Base-by-base conservation (phyloP, 768 basidiomycete genomes). In the Termitomyces bulborhizus region DNA sequence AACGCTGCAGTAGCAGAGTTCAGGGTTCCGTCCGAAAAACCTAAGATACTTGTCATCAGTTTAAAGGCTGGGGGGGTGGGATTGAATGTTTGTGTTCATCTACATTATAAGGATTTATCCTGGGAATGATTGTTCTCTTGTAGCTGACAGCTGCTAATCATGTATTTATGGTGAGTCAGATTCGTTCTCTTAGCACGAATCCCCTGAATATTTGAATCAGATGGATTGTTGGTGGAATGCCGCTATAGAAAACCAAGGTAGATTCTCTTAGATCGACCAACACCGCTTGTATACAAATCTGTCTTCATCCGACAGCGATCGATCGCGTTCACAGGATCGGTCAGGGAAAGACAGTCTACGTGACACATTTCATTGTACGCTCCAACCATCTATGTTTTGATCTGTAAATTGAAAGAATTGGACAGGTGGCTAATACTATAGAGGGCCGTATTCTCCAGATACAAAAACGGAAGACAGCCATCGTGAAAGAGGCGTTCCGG, bases 161-260 rank as follows among this genome's bases (percentile, higher is more conserved):
- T 68, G 91, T 93, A 11, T 93, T 88, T 66, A 89, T 93, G 89
- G 90, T 87, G 60, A 57, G 74, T 63, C 24, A 41, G 53, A 36
- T 41, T 2, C 3, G 21, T 27, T 34, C 16, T 29, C 11, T 36
- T n/a, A 36, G 15, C 27, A 5, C 8, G 50, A 53, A 56, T 54
- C 58, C 62, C 49, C 46, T 40, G 39, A 46, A 21, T 11, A 11
- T 37, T 26, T 40, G 4, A 27, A 42, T 9, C 54, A 92, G 90
- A 93, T 93, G 90, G 90, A 92, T 63, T 93, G 89, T 61, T 92
- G 90, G 90, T 93, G 90, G 90, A 93, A 92, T 66, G 81, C 87
- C 4, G 89, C 90, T 0, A 83, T 79, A 4, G 91, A 93, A 65
- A 84, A 84, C 50, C 90, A 93, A 80, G 88, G 86, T 83, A 60